Percentiles rank a stretch among this genome's conserved stretches.
phyloP scores from a whole-genome alignment of 2,329 filamentous ascomycete genomes.

The Fusarium continuum region DNA sequence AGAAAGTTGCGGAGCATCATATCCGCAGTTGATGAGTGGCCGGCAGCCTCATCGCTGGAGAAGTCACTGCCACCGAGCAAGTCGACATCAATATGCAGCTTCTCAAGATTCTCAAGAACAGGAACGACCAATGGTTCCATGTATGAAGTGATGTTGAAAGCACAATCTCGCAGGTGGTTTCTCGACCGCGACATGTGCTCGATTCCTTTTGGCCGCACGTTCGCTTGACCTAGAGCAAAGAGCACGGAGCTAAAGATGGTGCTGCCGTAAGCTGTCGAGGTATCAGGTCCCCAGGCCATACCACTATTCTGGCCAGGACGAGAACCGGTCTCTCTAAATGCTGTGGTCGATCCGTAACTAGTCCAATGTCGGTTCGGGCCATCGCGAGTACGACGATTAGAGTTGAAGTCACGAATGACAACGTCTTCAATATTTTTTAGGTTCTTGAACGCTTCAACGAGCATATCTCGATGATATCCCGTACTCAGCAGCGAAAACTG shows the following conservation, averaged over 20 bases:
- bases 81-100: constrained; percentile 50
- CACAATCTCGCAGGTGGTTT: constrained; percentile 49
- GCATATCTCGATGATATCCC: constrained; percentile 61
- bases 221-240: constrained; percentile 54
- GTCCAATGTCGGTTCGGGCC: constrained; percentile 55
- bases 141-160: constrained; percentile 58
- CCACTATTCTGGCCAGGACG: constrained; percentile 13
- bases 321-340: constrained; percentile 48
- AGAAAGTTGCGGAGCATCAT: constrained; percentile 41
- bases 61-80: constrained; percentile 18
- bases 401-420: constrained; percentile 68
- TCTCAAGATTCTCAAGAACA: constrained; percentile 57
- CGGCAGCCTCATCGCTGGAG: constrained; percentile 1
- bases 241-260: constrained; percentile 54
- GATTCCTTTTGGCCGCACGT: constrained; percentile 52
- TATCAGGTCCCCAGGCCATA: not conserved
- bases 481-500: constrained; percentile 49
- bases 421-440: constrained; percentile 64
- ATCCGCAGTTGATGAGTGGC: constrained; percentile 8
- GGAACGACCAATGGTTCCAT: constrained; percentile 49
- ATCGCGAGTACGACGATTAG: constrained; percentile 60
- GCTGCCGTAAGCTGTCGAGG: constrained; percentile 38
- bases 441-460: constrained; percentile 64
- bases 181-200: constrained; percentile 56
- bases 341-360: constrained; percentile 62